Base-by-base conservation (phyloP, 169 alveolate species). In the Plasmodium chabaudi region DNA sequence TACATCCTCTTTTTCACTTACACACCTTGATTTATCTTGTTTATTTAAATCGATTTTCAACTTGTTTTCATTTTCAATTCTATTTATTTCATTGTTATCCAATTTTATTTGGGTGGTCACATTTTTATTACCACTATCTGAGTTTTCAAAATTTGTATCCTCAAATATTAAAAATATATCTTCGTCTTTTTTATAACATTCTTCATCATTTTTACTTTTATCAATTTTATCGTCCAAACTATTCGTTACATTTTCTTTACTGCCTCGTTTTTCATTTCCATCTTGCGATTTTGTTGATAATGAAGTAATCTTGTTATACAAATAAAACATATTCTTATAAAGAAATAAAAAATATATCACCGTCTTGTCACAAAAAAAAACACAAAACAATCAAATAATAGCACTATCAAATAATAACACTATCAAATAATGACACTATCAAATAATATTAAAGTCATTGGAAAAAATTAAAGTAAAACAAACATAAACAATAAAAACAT, bases 161-260 rank as follows among this genome's bases (percentile, higher is more conserved):
- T 75, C 88, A 51, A 75, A 56, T 12, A 55, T 21, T 12, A 64
- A 75, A 53, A 63, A 75, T 9, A 75, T 46, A 63, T 75, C 60
- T 2, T 75, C 88, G 9, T 61, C 69, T 53, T 63, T 67, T 21
- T 75, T 75, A 12, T 25, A 27, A 21, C 51, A 10, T 57, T 57
- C 63, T 49, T 25, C 75, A 7, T 6, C 34, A 42, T 69, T 19
- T 75, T 67, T 64, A 61, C 56, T 57, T 23, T 51, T 34, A 39
- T 67, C 10, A 12, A 27, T 47, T 39, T 61, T 61, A n/a, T 59
- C 72, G 56, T 44, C 72, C 15, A 12, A 61, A 19, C 10, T 27
- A 39, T 10, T n/a, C 34, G 10, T 47, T 25, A 44, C 44, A 19
- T 42, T 56, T 12, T 15, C 34, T 17, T 17, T 23, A 49, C 15